Evolutionary conservation across 139 green algal species (phyloP).

Genomic region (Asterochloris erici): DNA sequence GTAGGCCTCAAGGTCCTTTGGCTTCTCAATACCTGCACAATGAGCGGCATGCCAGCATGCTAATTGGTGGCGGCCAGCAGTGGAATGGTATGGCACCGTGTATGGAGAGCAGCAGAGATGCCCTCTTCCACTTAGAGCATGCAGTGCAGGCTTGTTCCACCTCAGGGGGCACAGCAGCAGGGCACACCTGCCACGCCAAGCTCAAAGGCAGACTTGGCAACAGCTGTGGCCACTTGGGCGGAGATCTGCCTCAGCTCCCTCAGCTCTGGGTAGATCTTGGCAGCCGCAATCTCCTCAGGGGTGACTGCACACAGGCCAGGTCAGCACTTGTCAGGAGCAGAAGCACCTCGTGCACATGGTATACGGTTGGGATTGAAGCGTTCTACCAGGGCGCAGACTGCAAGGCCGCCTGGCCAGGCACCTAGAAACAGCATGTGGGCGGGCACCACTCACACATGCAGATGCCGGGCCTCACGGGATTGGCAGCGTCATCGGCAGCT

Average conservation of each 20-base stretch:
- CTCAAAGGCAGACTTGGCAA: background rate
- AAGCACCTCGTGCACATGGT: constrained; percentile 21
- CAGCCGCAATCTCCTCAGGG: constrained; percentile 28
- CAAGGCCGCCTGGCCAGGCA: background rate
- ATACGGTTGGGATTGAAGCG: background rate
- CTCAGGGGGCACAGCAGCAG: background rate
- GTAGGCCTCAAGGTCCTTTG: constrained; percentile 26
- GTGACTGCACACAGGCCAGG: constrained; percentile 4
- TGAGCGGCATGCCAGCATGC: too few relatives aligned
- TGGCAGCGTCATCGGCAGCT: background rate
- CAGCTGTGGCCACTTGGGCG: constrained; percentile 3
- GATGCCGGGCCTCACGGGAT: background rate
- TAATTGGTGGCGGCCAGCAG: too few relatives aligned
- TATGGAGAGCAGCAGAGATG: too few relatives aligned
- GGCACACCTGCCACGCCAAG: background rate
- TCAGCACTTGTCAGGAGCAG: background rate
- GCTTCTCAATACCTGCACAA: background rate
- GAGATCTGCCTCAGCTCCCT: constrained; percentile 32
- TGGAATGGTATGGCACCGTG: too few relatives aligned
- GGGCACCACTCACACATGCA: background rate
- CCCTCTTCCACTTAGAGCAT: background rate
- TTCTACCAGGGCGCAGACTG: background rate
- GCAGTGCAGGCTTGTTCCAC: background rate
- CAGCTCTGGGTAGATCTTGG: constrained; percentile 45
- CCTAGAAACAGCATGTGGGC: background rate